These are phyloP conservation scores for Vigna unguiculata DNA, from an alignment of 306 rosid species.

Conservation along the genomic window DNA sequence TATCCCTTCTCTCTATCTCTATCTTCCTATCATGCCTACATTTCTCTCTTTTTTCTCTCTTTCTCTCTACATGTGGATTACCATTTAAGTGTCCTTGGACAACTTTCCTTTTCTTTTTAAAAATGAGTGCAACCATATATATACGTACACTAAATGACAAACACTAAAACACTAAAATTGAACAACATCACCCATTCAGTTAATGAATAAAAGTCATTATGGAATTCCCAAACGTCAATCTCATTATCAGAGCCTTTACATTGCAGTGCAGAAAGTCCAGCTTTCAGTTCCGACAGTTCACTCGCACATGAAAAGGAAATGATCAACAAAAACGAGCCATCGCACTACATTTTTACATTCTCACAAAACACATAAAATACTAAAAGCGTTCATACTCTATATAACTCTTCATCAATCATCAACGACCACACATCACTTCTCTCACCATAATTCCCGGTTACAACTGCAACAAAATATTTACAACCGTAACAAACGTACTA, in stretches of 20 bases:
- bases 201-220: conserved; percentile 10
- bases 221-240: conserved; percentile 12
- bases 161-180: conserved; percentile 1
- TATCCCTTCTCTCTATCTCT: neutral
- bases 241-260: conserved; percentile 31
- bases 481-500: neutral
- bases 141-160: neutral
- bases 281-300: conserved; percentile 18
- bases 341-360: neutral
- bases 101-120: neutral
- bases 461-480: neutral
- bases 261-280: conserved; percentile 16
- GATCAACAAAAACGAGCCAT: conserved; percentile 14
- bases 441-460: conserved; percentile 19
- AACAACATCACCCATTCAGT: conserved; percentile 11
- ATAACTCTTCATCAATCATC: neutral
- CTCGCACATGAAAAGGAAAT: conserved; percentile 9
- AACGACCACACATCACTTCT: conserved; percentile 1
- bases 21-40: neutral
- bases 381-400: neutral
- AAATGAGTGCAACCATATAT: neutral
- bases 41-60: neutral
- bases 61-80: neutral
- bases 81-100: neutral
- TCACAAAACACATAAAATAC: conserved; percentile 4